Evolutionary conservation across 305 asterid genomes (phyloP).

Genomic region (Solanum hybrid): DNA sequence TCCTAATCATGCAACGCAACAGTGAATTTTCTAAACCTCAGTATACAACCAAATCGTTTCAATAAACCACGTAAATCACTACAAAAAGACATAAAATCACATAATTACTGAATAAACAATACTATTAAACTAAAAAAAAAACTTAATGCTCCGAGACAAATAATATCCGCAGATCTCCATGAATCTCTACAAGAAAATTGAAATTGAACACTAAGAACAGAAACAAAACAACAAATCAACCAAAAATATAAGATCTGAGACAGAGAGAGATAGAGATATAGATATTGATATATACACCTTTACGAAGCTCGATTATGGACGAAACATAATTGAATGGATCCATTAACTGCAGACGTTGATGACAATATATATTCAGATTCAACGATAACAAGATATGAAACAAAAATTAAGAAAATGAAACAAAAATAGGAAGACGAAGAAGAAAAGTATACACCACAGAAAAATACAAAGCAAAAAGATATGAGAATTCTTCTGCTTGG

Average conservation of each 20-base stretch:
- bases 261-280: background rate
- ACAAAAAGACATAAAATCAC: background rate
- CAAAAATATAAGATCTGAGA: constrained; percentile 29
- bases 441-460: background rate
- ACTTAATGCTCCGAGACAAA: constrained; percentile 18
- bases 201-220: background rate
- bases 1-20: background rate
- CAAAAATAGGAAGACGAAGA: background rate
- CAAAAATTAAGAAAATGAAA: background rate
- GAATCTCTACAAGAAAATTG: constrained; percentile 11
- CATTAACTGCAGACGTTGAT: constrained; percentile 25
- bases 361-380: constrained; percentile 3
- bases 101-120: background rate
- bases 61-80: background rate
- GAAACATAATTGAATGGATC: constrained; percentile 40
- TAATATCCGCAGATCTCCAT: constrained; percentile 40
- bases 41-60: background rate
- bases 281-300: constrained; percentile 23
- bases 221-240: background rate
- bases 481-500: constrained; percentile 1
- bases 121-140: background rate
- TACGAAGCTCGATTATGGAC: constrained; percentile 42
- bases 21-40: background rate
- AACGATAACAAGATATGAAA: background rate
- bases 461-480: background rate